Percentiles rank a stretch among this genome's conserved stretches.
Conservation (phyloP, 352 stramenopile species). For the Phytophthora pisi region DNA sequence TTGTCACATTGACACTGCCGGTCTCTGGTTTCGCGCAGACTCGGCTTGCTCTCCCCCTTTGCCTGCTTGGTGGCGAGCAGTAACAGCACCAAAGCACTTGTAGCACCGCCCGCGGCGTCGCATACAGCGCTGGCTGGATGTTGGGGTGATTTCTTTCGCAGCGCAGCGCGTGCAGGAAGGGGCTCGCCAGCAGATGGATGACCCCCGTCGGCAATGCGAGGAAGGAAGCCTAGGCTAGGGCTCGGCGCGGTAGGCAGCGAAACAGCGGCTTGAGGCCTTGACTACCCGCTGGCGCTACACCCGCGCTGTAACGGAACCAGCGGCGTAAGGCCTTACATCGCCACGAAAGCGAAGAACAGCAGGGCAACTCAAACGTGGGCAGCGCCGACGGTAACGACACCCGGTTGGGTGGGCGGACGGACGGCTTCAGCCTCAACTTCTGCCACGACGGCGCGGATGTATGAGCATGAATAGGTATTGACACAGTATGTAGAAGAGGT, state of each 20-base stretch:
- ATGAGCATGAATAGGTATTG: no score
- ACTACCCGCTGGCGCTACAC: constrained; percentile 3
- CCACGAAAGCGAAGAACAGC: constrained; percentile 20
- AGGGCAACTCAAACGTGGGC: constrained; percentile 5
- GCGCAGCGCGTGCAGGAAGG: not conserved
- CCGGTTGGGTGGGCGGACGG: not conserved
- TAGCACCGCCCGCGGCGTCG: not conserved
- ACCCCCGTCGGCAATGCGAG: no score
- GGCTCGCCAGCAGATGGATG: no score
- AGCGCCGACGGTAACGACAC: not conserved
- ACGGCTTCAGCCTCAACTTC: not conserved
- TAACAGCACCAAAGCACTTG: not conserved
- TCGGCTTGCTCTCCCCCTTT: no score
- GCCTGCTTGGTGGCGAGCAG: constrained; percentile 10
- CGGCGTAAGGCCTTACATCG: not conserved
- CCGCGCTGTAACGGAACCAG: not conserved
- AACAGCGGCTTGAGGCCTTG: not conserved
- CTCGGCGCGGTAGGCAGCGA: not conserved
- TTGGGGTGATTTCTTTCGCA: constrained; percentile 32
- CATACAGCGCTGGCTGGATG: not conserved
- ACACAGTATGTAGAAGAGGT: constrained; percentile 16
- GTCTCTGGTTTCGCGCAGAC: constrained; percentile 15
- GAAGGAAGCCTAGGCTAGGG: not conserved
- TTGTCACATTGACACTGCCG: constrained; percentile 24
- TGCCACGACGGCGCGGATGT: not conserved